phyloP scores from a whole-genome alignment of 768 basidiomycete genomes.

The Kondoa subrosea region DNA sequence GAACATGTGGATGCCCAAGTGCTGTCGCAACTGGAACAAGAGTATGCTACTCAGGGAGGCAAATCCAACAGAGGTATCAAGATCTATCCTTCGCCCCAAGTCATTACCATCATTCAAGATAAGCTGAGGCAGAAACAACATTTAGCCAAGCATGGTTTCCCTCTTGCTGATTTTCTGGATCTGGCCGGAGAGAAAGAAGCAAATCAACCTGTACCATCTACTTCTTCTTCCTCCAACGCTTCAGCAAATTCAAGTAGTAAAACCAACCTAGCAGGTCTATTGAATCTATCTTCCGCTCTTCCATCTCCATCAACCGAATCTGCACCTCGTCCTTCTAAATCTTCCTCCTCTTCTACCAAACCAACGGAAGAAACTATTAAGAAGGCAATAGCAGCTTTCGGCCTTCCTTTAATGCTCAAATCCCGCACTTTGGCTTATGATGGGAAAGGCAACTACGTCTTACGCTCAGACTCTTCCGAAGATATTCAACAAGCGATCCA shows the following conservation, averaged over 20 bases:
- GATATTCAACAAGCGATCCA: slow-evolving; percentile 36
- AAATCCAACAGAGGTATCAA: slow-evolving; percentile 27
- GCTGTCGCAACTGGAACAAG: slow-evolving; percentile 45
- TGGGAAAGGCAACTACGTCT: slow-evolving; percentile 75
- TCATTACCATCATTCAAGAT: slow-evolving; percentile 70
- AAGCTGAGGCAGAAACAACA: slow-evolving; percentile 50
- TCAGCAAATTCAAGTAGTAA: too few relatives aligned
- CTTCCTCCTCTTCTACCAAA: not conserved
- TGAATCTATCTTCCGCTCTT: not conserved
- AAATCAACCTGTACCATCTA: not conserved
- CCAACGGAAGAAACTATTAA: slow-evolving; percentile 15
- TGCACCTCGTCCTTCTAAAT: not conserved
- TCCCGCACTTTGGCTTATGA: slow-evolving; percentile 90
- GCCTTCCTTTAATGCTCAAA: slow-evolving; percentile 88
- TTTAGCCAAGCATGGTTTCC: slow-evolving; percentile 40
- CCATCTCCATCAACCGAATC: not conserved
- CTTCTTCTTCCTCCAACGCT: slow-evolving; percentile 18
- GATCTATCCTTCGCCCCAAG: slow-evolving; percentile 62
- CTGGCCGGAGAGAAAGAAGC: too few relatives aligned
- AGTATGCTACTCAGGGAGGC: slow-evolving; percentile 20
- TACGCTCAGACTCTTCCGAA: slow-evolving; percentile 43
- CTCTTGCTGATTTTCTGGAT: slow-evolving; percentile 49
- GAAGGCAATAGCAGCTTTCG: slow-evolving; percentile 37
- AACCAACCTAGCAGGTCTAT: slow-evolving; percentile 9
- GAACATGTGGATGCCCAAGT: slow-evolving; percentile 78